Evolutionary conservation across 2,329 filamentous ascomycete species (phyloP), one percentile per base, ranked within the genome.

Genomic region (Bipolaris victoriae): DNA sequence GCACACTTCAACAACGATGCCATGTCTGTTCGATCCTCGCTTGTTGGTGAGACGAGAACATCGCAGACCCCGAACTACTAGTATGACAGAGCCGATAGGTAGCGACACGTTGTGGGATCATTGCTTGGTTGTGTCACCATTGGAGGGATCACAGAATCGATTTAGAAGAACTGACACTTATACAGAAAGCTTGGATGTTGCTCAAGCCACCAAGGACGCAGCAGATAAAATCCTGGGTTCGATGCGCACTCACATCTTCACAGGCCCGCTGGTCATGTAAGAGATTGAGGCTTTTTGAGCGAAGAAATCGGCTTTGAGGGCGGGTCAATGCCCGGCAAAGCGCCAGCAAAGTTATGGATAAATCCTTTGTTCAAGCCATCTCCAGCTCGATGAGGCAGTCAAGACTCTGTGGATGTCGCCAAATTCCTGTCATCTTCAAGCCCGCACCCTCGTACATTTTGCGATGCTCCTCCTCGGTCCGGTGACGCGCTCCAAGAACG

Each of bases 341-440:
- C 11, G n/a, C 41, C 10, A 16, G 10, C 13, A 13, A 29, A 20
- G 16, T 5, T 20, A 13, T 15, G 29, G 16, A 35, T 16, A 33
- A 3, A 31, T 16, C 9, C 2, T 29, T 29, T n/a, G 4, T 33
- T 41, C 24, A 64, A 11, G 58, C 61, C 26, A 69, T 31, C 50
- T 66, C 64, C 3, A 71, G 44, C 55, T 69, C 67, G 22, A 71
- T 66, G 45, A 69, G 11, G 7, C 65, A 62, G 24, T 70, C 68
- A 5, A 67, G 33, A 46, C 68, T 63, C 3, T 58, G 52, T 9
- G 61, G 61, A 39, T 66, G 67, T 22, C 58, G 50, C 67, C 67
- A 71, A 1, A 71, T 47, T 1, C 67, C 65, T 1, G 18, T 55
- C 1, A 69, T 43, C 15, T 57, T 63, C 37, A 69, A 26, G 11